phyloP scores from a whole-genome alignment of 345 rosid species.

The Euclidium syriacum region DNA sequence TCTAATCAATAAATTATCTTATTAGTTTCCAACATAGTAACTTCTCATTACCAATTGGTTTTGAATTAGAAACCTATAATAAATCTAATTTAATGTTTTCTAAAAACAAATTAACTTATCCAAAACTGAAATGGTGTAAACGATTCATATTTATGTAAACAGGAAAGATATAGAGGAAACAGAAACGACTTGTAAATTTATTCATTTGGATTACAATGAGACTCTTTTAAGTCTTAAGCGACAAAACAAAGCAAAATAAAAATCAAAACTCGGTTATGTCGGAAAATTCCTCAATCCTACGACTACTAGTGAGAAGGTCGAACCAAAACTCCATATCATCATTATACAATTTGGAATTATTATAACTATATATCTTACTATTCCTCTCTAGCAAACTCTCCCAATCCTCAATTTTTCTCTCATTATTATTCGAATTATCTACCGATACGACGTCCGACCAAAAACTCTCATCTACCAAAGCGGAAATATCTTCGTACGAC shows the following conservation, averaged over 20 bases:
- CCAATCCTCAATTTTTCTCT: constrained; percentile 9
- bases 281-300: constrained; percentile 36
- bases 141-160: background rate
- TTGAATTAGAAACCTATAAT: too few species aligned
- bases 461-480: constrained; percentile 41
- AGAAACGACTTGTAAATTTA: background rate
- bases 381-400: background rate
- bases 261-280: constrained; percentile 39
- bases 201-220: constrained; percentile 11
- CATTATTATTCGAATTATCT: constrained; percentile 18
- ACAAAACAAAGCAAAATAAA: background rate
- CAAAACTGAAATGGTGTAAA: background rate
- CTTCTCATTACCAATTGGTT: too few species aligned
- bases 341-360: constrained; percentile 23
- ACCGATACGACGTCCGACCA: constrained; percentile 46
- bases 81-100: too few species aligned
- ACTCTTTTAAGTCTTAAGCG: background rate
- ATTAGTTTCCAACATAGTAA: too few species aligned
- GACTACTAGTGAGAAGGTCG: constrained; percentile 34
- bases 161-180: background rate
- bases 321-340: constrained; percentile 56
- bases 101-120: too few species aligned
- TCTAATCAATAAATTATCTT: too few species aligned
- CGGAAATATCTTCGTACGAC: constrained; percentile 25
- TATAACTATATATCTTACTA: background rate